Evolutionary conservation across 2,329 filamentous ascomycete species (phyloP).

Genomic region (Parasarocladium wereldwijsianum): DNA sequence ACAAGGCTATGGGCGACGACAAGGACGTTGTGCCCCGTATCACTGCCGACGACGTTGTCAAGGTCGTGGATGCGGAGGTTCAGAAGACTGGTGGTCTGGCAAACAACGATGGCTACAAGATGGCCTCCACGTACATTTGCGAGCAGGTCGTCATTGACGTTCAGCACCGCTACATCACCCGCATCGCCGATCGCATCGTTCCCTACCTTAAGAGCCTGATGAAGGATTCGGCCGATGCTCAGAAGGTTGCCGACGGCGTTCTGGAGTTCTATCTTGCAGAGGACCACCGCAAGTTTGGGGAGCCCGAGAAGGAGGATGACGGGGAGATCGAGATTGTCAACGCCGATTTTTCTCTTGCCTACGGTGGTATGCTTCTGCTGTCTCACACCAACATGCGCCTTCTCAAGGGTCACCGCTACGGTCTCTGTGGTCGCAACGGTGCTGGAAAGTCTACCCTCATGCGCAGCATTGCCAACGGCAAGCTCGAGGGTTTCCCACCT

Average conservation of each 20-base stretch:
- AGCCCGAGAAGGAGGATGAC: slow-evolving; percentile 74
- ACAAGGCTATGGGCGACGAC: slow-evolving; percentile 71
- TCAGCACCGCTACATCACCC: slow-evolving; percentile 64
- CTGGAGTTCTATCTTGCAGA: slow-evolving; percentile 68
- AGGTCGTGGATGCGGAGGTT: slow-evolving; percentile 61
- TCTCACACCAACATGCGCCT: slow-evolving; percentile 92
- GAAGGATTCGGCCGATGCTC: slow-evolving; percentile 40
- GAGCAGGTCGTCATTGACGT: slow-evolving; percentile 79
- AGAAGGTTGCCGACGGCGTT: slow-evolving; percentile 57
- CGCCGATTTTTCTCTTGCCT: slow-evolving; percentile 91
- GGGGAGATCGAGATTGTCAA: slow-evolving; percentile 96
- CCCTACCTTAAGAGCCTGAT: slow-evolving; percentile 67
- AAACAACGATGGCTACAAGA: slow-evolving; percentile 49
- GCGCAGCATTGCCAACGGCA: slow-evolving; percentile 88
- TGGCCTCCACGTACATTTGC: slow-evolving; percentile 59
- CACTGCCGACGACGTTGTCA: slow-evolving; percentile 57
- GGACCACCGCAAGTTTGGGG: slow-evolving; percentile 75
- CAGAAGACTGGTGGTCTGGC: slow-evolving; percentile 50
- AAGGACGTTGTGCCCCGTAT: slow-evolving; percentile 52
- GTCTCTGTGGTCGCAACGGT: slow-evolving; percentile 92
- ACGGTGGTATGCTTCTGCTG: slow-evolving; percentile 91
- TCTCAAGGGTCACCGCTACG: slow-evolving; percentile 92
- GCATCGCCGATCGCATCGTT: slow-evolving; percentile 52
- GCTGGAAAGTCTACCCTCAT: slow-evolving; percentile 98
- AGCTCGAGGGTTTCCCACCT: slow-evolving; percentile 90